Percentiles rank a stretch among this genome's conserved stretches.
These are phyloP conservation scores for Aspergillus sp. DNA, from an alignment of 2,329 filamentous ascomycete species.

Conservation along the genomic window DNA sequence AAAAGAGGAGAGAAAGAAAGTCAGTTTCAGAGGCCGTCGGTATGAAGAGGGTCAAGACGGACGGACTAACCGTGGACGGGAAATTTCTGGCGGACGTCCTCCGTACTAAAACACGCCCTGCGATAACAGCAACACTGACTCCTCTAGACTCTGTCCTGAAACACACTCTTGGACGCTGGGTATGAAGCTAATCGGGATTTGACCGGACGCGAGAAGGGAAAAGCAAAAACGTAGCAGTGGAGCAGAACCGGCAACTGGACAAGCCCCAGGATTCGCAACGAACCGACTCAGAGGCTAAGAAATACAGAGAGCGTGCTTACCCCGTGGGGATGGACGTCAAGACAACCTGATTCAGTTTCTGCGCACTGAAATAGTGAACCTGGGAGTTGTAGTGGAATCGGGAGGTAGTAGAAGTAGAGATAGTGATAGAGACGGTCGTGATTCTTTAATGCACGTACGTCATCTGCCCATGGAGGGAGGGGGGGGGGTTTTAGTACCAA, in stretches of 20 bases:
- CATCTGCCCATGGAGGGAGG: neutral
- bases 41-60: too few species aligned
- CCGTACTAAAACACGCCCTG: too few species aligned
- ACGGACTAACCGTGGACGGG: too few species aligned
- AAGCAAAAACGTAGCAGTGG: neutral
- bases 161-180: too few species aligned
- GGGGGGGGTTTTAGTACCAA: too few species aligned
- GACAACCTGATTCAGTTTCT: neutral
- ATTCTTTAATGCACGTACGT: neutral
- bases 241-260: neutral
- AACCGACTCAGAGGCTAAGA: slow-evolving; percentile 3
- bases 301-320: slow-evolving; percentile 3
- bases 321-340: slow-evolving; percentile 9
- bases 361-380: too few species aligned
- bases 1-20: neutral
- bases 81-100: too few species aligned
- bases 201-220: neutral
- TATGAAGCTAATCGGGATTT: neutral
- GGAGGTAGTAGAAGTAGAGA: neutral
- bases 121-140: neutral
- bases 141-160: neutral
- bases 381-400: neutral
- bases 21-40: neutral
- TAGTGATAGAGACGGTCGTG: neutral
- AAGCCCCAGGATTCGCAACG: slow-evolving; percentile 2